A percentile compares a stretch with the other conserved stretches of the same genome.
Evolutionary conservation across 2,329 filamentous ascomycete genomes (phyloP).

Genomic region (Sporothrix brasiliensis): DNA sequence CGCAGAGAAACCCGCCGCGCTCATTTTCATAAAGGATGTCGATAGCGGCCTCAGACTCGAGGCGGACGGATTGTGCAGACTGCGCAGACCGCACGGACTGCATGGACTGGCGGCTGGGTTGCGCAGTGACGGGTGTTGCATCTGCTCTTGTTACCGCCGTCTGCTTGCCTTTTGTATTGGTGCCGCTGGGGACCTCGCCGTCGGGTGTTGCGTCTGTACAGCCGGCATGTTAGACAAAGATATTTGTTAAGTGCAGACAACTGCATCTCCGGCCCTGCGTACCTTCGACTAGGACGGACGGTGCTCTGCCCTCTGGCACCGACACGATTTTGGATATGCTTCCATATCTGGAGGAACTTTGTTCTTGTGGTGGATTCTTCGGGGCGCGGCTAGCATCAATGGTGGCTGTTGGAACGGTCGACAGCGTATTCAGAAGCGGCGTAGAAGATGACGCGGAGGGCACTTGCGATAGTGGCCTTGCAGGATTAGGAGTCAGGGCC

Average conservation of each 20-base stretch:
- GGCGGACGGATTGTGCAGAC: constrained; percentile 15
- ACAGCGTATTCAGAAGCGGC: constrained; percentile 20
- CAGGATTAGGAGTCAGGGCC: background rate
- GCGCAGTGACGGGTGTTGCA: background rate
- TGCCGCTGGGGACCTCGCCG: background rate
- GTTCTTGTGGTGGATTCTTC: constrained; percentile 10
- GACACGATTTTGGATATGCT: constrained; percentile 23
- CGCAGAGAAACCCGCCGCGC: constrained; percentile 85
- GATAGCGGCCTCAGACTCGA: constrained; percentile 58
- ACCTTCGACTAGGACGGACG: constrained; percentile 23
- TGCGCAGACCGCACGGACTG: constrained; percentile 17
- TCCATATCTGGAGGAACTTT: constrained; percentile 4
- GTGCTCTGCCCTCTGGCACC: background rate
- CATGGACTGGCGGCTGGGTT: constrained; percentile 22
- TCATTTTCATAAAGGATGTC: constrained; percentile 97
- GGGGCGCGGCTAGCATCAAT: background rate
- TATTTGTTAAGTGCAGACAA: background rate
- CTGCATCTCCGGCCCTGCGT: background rate
- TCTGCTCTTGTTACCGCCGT: background rate
- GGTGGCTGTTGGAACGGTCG: constrained; percentile 4
- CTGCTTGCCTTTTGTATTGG: constrained; percentile 1
- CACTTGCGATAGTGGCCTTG: constrained; percentile 13
- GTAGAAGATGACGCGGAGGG: constrained; percentile 17
- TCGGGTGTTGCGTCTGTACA: constrained; percentile 17
- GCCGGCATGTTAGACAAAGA: background rate